Evolutionary conservation across 1,284 basidiomycete genomes (phyloP), one percentile per base, ranked within the genome.

Genomic region (Ganoderma leucocontextum): DNA sequence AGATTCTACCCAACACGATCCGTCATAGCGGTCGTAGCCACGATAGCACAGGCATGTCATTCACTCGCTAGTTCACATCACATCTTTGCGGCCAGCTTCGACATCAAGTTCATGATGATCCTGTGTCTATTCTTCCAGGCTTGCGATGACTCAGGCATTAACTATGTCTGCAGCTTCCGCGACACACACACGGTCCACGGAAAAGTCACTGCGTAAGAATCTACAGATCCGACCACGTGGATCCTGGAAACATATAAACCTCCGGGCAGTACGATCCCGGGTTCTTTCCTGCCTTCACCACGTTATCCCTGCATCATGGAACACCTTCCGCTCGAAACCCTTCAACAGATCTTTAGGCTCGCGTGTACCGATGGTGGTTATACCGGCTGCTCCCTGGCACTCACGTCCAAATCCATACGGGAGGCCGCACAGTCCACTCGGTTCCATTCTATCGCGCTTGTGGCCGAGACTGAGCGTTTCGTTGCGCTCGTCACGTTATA

Each of bases 301-400:
- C 41, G 22, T 25, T 4, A 1, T 49, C 47, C 42, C 9, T 47
- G 44, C 38, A 42, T 7, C 44, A 69, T 69, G 68, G 42, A 69
- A 4, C 41, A 38, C 3, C 29, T 66, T 8, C 61, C 64, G 10
- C 10, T 69, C 2, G 68, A 66, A 47, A 47, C 44, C 3, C 41
- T 60, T 2, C 44, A 57, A 9, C 47, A 60, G 2, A 65, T 68
- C 25, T 65, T 68, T 41, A 13, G 44, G 35, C 47, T 60, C 15
- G 64, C 68, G 13, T 69, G 64, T 33, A 63, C 64, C 10, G 64
- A 69, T 33, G 64, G 68, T 7, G 64, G 62, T n/a, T 63, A 39
- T 47, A 69, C 68, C 3, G 64, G 57, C 4, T 60, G 64, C 47
- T 61, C 64, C 8, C 58, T 69, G n/a, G 65, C 64, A 17, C 57